Percentiles rank a stretch among this genome's conserved stretches.
These are phyloP conservation scores for Erysimum cheiri DNA, from an alignment of 441 rosid genomes.

Conservation along the genomic window DNA sequence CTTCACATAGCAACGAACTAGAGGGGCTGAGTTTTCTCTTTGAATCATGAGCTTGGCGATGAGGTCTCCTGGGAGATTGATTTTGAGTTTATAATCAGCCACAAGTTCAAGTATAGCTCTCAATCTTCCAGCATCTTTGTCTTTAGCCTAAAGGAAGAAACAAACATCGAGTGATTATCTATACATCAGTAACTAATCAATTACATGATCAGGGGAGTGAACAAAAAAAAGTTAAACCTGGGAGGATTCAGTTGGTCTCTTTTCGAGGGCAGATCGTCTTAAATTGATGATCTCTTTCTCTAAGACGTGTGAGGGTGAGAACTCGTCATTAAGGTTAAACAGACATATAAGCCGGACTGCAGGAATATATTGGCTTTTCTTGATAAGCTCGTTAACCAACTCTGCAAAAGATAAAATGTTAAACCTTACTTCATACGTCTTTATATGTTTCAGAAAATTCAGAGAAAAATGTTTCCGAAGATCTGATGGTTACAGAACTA, in stretches of 20 bases:
- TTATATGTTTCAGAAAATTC: neutral
- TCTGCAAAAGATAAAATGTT: slow-evolving; percentile 29
- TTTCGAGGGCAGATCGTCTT: slow-evolving; percentile 12
- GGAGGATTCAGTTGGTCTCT: neutral
- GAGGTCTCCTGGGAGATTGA: slow-evolving; percentile 34
- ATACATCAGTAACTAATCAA: neutral
- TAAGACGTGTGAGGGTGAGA: slow-evolving; percentile 19
- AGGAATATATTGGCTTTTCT: slow-evolving; percentile 9
- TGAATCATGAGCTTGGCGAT: slow-evolving; percentile 32
- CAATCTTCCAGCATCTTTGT: slow-evolving; percentile 31
- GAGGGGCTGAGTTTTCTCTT: slow-evolving; percentile 24
- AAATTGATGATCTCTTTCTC: slow-evolving; percentile 32
- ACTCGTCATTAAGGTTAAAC: slow-evolving; percentile 17
- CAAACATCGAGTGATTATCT: neutral
- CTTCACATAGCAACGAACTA: slow-evolving; percentile 15
- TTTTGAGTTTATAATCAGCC: slow-evolving; percentile 33
- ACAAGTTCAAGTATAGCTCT: slow-evolving; percentile 39
- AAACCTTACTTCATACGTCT: neutral
- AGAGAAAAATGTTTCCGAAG: neutral
- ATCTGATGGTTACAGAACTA: slow-evolving; percentile 1
- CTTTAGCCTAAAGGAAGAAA: slow-evolving; percentile 25
- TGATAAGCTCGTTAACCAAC: slow-evolving; percentile 15
- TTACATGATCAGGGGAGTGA: slow-evolving; percentile 9
- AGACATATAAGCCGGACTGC: slow-evolving; percentile 34
- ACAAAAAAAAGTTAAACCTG: slow-evolving; percentile 26